These are phyloP conservation scores for Podospora anserina DNA, from an alignment of 495 filamentous ascomycete genomes.

Conservation along the genomic window DNA sequence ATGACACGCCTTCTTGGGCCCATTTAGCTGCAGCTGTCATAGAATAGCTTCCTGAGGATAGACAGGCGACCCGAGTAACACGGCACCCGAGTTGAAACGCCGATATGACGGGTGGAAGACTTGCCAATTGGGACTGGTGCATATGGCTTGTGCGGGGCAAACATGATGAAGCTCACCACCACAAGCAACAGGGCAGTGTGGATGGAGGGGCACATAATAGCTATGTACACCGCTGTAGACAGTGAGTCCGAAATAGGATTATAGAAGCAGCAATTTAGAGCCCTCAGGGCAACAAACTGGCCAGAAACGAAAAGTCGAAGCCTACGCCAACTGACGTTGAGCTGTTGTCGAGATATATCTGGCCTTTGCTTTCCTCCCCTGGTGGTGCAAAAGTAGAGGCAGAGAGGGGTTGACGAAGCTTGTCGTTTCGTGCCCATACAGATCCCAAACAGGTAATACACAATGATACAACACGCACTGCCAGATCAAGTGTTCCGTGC, in stretches of 20 bases:
- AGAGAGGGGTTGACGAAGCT: slow-evolving; percentile 1
- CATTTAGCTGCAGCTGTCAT: neutral
- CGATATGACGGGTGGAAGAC: neutral
- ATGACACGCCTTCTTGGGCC: neutral
- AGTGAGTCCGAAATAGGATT: too few relatives aligned
- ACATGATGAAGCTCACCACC: neutral
- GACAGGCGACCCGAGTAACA: neutral
- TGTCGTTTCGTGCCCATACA: neutral
- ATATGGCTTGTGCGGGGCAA: neutral
- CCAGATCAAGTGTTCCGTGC: neutral
- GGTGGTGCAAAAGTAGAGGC: neutral
- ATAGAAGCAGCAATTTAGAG: neutral
- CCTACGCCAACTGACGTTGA: neutral
- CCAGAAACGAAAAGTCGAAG: too few relatives aligned
- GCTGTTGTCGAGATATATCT: neutral
- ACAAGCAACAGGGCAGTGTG: too few relatives aligned
- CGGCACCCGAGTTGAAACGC: neutral
- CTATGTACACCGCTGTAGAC: too few relatives aligned
- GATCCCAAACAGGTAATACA: neutral
- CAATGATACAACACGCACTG: neutral
- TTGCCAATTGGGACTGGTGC: neutral
- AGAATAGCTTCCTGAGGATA: neutral
- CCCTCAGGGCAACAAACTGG: neutral
- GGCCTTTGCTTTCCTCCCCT: neutral
- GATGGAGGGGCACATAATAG: neutral